phyloP scores from a whole-genome alignment of 2,329 filamentous ascomycete species.

The Neonectria coccinea region DNA sequence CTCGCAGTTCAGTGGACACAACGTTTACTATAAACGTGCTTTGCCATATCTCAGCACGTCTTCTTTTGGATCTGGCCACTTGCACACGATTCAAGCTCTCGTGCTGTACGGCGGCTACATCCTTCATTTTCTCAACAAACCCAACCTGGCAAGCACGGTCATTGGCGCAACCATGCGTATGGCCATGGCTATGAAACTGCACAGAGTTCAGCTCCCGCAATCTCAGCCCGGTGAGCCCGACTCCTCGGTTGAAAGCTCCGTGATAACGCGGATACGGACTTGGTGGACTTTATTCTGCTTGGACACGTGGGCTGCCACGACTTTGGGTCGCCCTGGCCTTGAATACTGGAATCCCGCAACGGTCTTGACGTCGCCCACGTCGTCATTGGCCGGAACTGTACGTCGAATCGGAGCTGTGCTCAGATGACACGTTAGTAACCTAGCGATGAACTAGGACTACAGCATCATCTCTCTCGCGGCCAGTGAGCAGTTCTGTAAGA shows the following conservation, averaged over 20 bases:
- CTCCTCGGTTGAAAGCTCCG: slow-evolving; percentile 18
- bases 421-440: slow-evolving; percentile 66
- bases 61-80: slow-evolving; percentile 65
- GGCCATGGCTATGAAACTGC: slow-evolving; percentile 76
- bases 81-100: slow-evolving; percentile 77
- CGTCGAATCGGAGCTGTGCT: slow-evolving; percentile 63
- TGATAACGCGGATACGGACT: slow-evolving; percentile 72
- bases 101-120: slow-evolving; percentile 79
- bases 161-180: slow-evolving; percentile 77
- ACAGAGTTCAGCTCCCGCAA: slow-evolving; percentile 64
- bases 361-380: slow-evolving; percentile 1
- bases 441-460: slow-evolving; percentile 38
- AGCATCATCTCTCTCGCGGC: slow-evolving; percentile 73
- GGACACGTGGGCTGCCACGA: slow-evolving; percentile 79
- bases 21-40: slow-evolving; percentile 71
- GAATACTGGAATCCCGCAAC: slow-evolving; percentile 73
- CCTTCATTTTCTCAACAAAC: slow-evolving; percentile 79
- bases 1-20: not conserved
- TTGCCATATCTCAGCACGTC: slow-evolving; percentile 75
- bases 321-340: slow-evolving; percentile 76
- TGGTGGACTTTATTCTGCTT: slow-evolving; percentile 82
- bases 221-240: not conserved
- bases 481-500: slow-evolving; percentile 80
- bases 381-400: not conserved
- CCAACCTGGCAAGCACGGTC: slow-evolving; percentile 79